Base-by-base conservation (phyloP, 106 monocot species). In the Acorus calamus region DNA sequence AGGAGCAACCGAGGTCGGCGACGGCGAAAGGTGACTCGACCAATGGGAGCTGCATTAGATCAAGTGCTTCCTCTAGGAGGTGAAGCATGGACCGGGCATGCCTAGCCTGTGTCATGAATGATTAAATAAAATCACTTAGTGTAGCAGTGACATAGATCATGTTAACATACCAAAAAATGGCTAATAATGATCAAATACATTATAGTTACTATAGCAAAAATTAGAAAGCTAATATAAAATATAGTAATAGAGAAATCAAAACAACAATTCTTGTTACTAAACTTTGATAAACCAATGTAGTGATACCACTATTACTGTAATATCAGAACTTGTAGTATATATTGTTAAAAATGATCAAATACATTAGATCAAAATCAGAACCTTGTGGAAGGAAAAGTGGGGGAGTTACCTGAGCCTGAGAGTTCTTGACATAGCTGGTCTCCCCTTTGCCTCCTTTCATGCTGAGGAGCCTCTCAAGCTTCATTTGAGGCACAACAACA, bases 1-100 rank as follows among this genome's bases (percentile, higher is more conserved):
- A 74, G 8, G 79, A 63, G 50, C 79, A 79, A 3, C 79, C 79
- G 2, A 79, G 70, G 64, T 79, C 79, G 4, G 74, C 79, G 7
- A 74, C 51, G 3, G 65, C 55, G 47, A 79, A 69, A 4, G 50
- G 4, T 2, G 4, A 11, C 54, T 44, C 10, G 41, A 6, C 56
- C 4, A 42, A 42, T 2, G 69, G 70, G 4, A 65, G 59, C 14
- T 46, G 49, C 44, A 74, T 59, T 10, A 8, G 7, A 46, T 74
- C 51, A 4, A 79, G 50, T 4, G 63, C 41, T 41, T 61, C 78
- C 48, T 64, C 63, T 7, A 79, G 44, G 14, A 63, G 57, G 67
- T 79, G 72, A 9, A 68, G 67, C 62, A 73, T 44, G 4, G 57
- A 53, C 3, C 57, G 56, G 8, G 65, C 69, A 48, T 65, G 60